Conservation (phyloP, 1,284 basidiomycete species). For the Ganoderma lucidum region DNA sequence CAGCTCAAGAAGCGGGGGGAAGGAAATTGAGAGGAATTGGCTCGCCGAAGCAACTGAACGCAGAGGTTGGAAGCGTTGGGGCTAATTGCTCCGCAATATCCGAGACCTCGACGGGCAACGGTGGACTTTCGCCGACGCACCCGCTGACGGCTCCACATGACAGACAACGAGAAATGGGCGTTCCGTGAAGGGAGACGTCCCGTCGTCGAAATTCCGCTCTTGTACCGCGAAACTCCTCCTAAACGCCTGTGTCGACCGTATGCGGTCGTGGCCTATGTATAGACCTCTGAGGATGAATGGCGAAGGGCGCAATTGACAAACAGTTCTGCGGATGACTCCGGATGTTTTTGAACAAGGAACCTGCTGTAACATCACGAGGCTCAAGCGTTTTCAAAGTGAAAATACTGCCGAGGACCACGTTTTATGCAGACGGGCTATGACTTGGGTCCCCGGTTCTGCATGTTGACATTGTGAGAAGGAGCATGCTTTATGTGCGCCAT, state of each 20-base stretch:
- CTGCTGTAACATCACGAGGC: background rate
- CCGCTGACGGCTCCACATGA: slow-evolving; percentile 17
- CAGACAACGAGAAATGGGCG: background rate
- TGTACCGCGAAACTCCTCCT: background rate
- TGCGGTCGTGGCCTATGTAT: slow-evolving; percentile 11
- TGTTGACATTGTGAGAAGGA: too few species aligned
- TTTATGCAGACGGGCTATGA: background rate
- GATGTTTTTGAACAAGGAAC: background rate
- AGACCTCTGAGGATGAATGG: slow-evolving; percentile 6
- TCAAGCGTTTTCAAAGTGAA: background rate
- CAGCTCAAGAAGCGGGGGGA: background rate
- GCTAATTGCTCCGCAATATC: background rate
- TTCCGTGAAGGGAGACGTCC: slow-evolving; percentile 5
- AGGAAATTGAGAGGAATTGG: slow-evolving; percentile 3
- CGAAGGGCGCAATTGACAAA: background rate
- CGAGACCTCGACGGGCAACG: slow-evolving; percentile 6
- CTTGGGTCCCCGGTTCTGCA: too few species aligned
- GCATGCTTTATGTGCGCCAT: too few species aligned
- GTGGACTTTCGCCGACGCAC: slow-evolving; percentile 22
- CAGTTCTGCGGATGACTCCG: background rate
- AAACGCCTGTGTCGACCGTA: background rate
- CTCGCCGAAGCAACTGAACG: slow-evolving; percentile 6
- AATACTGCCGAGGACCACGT: background rate
- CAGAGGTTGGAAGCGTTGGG: background rate
- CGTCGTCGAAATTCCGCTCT: slow-evolving; percentile 2